These are phyloP conservation scores for Pythium brassicae DNA, from an alignment of 352 stramenopile species.

Conservation along the genomic window DNA sequence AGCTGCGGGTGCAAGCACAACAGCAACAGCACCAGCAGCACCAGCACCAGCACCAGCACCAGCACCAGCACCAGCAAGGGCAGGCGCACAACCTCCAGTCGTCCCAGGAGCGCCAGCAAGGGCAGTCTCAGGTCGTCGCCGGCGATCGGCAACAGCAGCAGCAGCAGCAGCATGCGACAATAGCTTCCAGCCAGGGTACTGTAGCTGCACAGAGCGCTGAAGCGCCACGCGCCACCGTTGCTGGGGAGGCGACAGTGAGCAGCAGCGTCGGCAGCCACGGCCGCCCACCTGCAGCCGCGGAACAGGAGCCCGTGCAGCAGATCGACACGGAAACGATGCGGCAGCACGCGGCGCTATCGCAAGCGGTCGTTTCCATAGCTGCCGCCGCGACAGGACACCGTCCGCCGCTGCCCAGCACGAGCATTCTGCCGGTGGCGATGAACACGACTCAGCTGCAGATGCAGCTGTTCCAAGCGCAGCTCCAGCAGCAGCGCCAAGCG, in stretches of 20 bases:
- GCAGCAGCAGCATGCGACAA: conserved; percentile 3
- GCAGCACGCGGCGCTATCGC: not conserved
- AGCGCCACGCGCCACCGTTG: not conserved
- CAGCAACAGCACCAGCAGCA: conserved; percentile 7
- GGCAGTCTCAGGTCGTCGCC: no score
- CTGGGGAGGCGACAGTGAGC: not conserved
- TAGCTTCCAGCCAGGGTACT: no score
- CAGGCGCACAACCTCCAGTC: no score
- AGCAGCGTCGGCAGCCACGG: not conserved
- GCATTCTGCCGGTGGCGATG: not conserved
- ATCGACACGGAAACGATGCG: not conserved
- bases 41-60: no score
- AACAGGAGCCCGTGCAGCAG: not conserved
- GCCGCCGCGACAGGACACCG: not conserved
- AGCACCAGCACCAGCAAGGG: no score
- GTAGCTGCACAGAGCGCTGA: not conserved
- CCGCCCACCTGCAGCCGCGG: not conserved
- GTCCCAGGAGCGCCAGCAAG: no score
- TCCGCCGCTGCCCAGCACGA: not conserved
- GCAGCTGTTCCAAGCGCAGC: not conserved
- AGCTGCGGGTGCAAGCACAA: not conserved
- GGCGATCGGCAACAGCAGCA: conserved; percentile 4
- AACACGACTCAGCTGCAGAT: not conserved
- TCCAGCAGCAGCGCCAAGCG: conserved; percentile 5
- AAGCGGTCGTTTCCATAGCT: not conserved